Base-by-base conservation (phyloP, 2,329 filamentous ascomycete species). In the Talaromyces marneffei region DNA sequence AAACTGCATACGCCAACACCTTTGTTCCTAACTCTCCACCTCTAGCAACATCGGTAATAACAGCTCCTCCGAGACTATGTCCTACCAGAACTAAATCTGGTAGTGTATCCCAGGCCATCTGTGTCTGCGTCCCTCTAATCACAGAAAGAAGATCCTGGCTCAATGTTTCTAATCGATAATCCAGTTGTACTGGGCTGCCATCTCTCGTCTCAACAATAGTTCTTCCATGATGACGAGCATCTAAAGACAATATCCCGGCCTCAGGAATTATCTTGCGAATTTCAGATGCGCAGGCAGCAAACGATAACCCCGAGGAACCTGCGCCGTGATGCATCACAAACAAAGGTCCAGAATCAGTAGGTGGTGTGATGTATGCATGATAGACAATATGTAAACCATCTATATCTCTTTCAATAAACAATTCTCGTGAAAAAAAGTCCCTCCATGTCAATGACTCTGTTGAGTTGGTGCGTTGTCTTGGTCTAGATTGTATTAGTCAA, bases 301-400 rank as follows among this genome's bases (percentile, higher is more conserved):
- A 99, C 2, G 92, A 96, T 62, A 97, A 83, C 6, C 90, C 95
- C 0, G 92, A 96, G 3, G 92, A 96, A 16, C 94, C 94, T 42
- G 91, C 94, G 40, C 94, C 94, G 76, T 99, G 94, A 72, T 99
- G 94, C 77, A 90, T 91, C 63, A 97, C 88, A 74, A 99, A 92
- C 4, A 99, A 80, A 0, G 93, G 92, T 0, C 89, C 90, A 64
- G 83, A 83, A 39, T 83, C 86, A 1, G 73, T 70, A 0, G 93
- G 92, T 0, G 92, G 91, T 20, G 87, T 96, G 46, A 97, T 81
- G 74, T 97, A 97, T 61, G 85, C 90, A 78, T 99, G 94, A 71
- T 92, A 89, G 57, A 81, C 84, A 44, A 91, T 83, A 23, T 77
- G 73, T 39, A 75, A 64, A 20, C 68, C 71, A 39, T 71, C 66